These are phyloP conservation scores for Lignosus rhinocerotis DNA, from an alignment of 1,284 basidiomycete genomes.

Conservation along the genomic window DNA sequence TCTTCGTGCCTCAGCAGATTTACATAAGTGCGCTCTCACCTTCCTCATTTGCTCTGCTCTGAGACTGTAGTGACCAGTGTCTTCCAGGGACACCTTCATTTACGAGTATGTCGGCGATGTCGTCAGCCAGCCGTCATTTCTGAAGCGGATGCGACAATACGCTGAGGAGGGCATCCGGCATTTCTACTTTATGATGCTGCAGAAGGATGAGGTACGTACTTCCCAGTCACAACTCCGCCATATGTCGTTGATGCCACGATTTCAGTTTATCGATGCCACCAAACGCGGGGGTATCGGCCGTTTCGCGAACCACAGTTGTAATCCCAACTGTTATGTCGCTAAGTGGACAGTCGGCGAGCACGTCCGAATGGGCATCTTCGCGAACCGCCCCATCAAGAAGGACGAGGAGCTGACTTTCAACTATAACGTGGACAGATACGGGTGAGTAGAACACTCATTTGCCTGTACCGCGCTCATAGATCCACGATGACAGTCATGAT, in stretches of 20 bases:
- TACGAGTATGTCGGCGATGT: slow-evolving; percentile 99
- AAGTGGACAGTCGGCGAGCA: slow-evolving; percentile 95
- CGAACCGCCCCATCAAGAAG: slow-evolving; percentile 79
- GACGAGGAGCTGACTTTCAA: slow-evolving; percentile 98
- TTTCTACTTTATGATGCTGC: slow-evolving; percentile 99
- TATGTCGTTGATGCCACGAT: neutral
- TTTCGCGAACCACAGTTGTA: slow-evolving; percentile 98
- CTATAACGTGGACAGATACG: slow-evolving; percentile 99
- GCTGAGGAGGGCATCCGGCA: slow-evolving; percentile 92
- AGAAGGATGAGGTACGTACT: slow-evolving; percentile 86
- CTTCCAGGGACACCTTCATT: slow-evolving; percentile 82
- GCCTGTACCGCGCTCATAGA: neutral
- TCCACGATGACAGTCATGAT: slow-evolving; percentile 67
- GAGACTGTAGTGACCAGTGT: neutral
- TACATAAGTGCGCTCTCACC: slow-evolving; percentile 67
- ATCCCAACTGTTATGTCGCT: slow-evolving; percentile 98
- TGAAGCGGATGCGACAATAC: slow-evolving; percentile 94
- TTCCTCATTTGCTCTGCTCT: neutral
- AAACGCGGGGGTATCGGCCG: slow-evolving; percentile 95
- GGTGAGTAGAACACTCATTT: slow-evolving; percentile 53
- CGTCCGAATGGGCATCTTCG: slow-evolving; percentile 98
- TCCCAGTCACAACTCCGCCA: neutral
- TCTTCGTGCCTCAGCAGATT: slow-evolving; percentile 72
- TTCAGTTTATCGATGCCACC: slow-evolving; percentile 95
- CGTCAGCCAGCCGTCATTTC: slow-evolving; percentile 84